phyloP scores from a whole-genome alignment of 2,329 filamentous ascomycete species.

The Orbilia quercus region DNA sequence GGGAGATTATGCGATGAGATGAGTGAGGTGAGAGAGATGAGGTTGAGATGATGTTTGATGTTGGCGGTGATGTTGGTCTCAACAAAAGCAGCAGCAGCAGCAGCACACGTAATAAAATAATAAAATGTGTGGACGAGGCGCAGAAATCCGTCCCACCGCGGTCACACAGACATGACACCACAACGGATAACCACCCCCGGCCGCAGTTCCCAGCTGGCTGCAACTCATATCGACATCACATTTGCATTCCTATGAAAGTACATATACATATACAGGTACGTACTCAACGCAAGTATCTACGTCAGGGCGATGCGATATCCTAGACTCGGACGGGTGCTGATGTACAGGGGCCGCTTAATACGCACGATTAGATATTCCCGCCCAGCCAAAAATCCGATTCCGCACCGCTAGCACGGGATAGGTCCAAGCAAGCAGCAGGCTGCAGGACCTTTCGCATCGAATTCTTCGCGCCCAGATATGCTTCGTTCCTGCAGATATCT shows the following conservation, averaged over 20 bases:
- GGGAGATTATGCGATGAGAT: background rate
- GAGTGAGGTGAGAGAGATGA: too few relatives aligned
- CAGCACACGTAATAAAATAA: background rate
- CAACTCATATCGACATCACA: too few relatives aligned
- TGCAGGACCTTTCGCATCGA: conserved; percentile 1
- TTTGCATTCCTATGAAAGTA: too few relatives aligned
- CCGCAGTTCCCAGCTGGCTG: background rate
- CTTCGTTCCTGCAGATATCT: conserved; percentile 46
- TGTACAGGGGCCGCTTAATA: conserved; percentile 45
- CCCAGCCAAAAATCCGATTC: conserved; percentile 32
- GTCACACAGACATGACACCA: background rate
- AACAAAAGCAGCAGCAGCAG: conserved; percentile 1
- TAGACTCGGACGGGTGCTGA: conserved; percentile 28
- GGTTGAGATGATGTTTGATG: conserved; percentile 6
- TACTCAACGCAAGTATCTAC: background rate
- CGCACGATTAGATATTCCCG: too few relatives aligned
- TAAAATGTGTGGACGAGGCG: background rate
- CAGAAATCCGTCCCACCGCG: conserved; percentile 2
- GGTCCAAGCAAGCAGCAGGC: background rate
- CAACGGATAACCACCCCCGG: too few relatives aligned
- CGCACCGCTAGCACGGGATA: conserved; percentile 16
- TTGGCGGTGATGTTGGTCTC: conserved; percentile 35
- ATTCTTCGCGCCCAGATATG: conserved; percentile 26
- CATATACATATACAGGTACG: too few relatives aligned
- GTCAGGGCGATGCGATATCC: conserved; percentile 26